Conservation (phyloP, 805 yeast genomes). For the Cyberlindnera lachancei region DNA sequence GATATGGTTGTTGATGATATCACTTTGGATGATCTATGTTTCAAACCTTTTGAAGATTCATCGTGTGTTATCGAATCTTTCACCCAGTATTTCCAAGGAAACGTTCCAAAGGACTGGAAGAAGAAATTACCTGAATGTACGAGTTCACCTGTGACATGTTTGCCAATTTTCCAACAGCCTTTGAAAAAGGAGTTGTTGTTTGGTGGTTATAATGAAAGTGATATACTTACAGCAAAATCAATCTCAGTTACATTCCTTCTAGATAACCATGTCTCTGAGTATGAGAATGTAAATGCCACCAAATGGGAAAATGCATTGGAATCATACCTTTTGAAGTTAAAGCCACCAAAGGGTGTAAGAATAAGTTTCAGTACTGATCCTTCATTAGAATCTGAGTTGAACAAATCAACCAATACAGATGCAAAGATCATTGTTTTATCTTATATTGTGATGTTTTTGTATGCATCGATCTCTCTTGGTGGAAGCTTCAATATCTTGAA, state of each 20-base stretch:
- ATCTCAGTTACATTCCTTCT: conserved; percentile 69
- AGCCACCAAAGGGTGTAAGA: conserved; percentile 46
- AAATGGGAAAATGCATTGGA: conserved; percentile 73
- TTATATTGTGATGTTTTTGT: conserved; percentile 78
- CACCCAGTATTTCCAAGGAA: conserved; percentile 79
- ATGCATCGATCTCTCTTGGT: conserved; percentile 76
- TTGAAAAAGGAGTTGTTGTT: conserved; percentile 64
- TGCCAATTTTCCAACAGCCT: conserved; percentile 90
- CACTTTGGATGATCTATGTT: conserved; percentile 62
- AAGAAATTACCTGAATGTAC: conserved; percentile 52
- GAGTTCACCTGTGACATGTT: conserved; percentile 76
- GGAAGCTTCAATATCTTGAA: conserved; percentile 35
- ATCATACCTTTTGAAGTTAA: conserved; percentile 38
- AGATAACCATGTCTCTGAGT: conserved; percentile 38
- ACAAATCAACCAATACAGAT: conserved; percentile 76
- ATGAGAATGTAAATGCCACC: conserved; percentile 28
- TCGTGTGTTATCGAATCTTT: conserved; percentile 80
- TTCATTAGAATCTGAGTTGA: conserved; percentile 78
- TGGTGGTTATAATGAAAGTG: conserved; percentile 44
- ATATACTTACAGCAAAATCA: conserved; percentile 57
- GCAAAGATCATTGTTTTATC: conserved; percentile 62
- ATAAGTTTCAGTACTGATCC: conserved; percentile 75
- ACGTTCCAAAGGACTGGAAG: conserved; percentile 52
- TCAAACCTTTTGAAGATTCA: conserved; percentile 70
- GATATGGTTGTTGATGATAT: conserved; percentile 24